A percentile compares a stretch with the other conserved stretches of the same genome.
phyloP scores from a whole-genome alignment of 306 rosid genomes.

The Cicer yamashitae region DNA sequence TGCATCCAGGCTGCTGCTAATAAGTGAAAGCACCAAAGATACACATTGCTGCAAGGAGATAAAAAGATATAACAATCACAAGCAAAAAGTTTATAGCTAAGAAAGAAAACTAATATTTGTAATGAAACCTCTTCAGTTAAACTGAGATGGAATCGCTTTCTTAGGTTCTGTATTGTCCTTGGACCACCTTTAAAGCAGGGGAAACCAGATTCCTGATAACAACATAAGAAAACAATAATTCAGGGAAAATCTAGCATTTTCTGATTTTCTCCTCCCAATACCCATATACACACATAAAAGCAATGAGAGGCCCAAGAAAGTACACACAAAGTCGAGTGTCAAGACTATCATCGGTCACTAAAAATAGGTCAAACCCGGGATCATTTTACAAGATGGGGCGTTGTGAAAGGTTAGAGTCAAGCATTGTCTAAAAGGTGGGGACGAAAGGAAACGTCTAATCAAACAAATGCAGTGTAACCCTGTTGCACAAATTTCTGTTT shows the following conservation, averaged over 20 bases:
- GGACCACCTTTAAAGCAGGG: conserved; percentile 97
- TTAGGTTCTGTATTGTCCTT: conserved; percentile 88
- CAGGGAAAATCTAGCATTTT: conserved; percentile 39
- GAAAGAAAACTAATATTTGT: conserved; percentile 21
- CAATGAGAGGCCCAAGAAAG: conserved; percentile 9
- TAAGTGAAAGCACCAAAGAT: conserved; percentile 89
- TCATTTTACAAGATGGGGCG: conserved; percentile 4
- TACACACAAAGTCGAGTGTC: background rate
- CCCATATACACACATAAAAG: conserved; percentile 4
- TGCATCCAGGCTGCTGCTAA: conserved; percentile 96
- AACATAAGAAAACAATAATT: conserved; percentile 44
- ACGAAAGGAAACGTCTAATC: conserved; percentile 21
- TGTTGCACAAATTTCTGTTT: conserved; percentile 25
- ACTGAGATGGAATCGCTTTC: conserved; percentile 91
- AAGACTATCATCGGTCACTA: conserved; percentile 23
- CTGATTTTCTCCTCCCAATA: conserved; percentile 33
- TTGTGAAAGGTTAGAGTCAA: conserved; percentile 31
- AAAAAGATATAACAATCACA: conserved; percentile 25
- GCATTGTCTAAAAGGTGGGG: conserved; percentile 26
- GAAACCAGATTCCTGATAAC: conserved; percentile 84
- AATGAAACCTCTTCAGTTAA: conserved; percentile 90
- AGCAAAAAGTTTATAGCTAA: background rate
- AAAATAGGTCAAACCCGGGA: conserved; percentile 18
- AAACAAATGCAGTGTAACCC: conserved; percentile 20
- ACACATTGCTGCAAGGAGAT: conserved; percentile 84